These are phyloP conservation scores for Tetracladium marchalianum DNA, from an alignment of 495 filamentous ascomycete genomes.

Conservation along the genomic window DNA sequence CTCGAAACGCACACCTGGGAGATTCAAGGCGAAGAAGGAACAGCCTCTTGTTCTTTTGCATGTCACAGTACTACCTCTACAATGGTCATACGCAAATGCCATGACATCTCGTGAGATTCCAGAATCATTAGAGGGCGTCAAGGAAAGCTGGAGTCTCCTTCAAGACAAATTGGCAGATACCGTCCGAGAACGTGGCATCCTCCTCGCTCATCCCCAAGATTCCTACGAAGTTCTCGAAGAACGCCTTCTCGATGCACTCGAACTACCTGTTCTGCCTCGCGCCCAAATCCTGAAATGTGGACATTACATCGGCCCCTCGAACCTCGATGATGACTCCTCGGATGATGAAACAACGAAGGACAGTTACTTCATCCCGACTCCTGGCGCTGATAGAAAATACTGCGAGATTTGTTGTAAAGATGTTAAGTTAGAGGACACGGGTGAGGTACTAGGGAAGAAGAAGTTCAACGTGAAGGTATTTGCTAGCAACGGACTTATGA, in stretches of 20 bases:
- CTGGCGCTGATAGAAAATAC: slow-evolving; percentile 8
- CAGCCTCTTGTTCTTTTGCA: slow-evolving; percentile 80
- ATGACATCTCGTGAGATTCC: slow-evolving; percentile 33
- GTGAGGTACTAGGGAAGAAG: slow-evolving; percentile 34
- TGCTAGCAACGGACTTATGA: slow-evolving; percentile 89
- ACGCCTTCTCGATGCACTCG: slow-evolving; percentile 76
- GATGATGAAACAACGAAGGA: slow-evolving; percentile 35
- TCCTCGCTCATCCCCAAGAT: slow-evolving; percentile 82
- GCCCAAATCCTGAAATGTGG: slow-evolving; percentile 71
- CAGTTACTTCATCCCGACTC: slow-evolving; percentile 25
- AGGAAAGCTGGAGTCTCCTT: slow-evolving; percentile 64
- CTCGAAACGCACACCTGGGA: slow-evolving; percentile 39
- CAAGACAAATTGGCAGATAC: slow-evolving; percentile 68
- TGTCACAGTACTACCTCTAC: slow-evolving; percentile 68
- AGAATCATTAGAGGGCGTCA: slow-evolving; percentile 44
- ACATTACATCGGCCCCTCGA: slow-evolving; percentile 49
- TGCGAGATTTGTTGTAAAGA: slow-evolving; percentile 17
- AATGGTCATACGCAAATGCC: slow-evolving; percentile 56
- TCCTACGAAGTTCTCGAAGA: slow-evolving; percentile 91
- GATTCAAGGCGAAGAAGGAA: slow-evolving; percentile 33
- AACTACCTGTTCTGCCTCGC: slow-evolving; percentile 50
- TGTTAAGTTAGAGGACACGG: slow-evolving; percentile 35
- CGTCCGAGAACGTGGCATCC: slow-evolving; percentile 71
- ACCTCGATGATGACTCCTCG: slow-evolving; percentile 25
- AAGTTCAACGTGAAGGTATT: slow-evolving; percentile 84